These are phyloP conservation scores for Dioszegia crocea DNA, from an alignment of 768 basidiomycete genomes.

Conservation along the genomic window DNA sequence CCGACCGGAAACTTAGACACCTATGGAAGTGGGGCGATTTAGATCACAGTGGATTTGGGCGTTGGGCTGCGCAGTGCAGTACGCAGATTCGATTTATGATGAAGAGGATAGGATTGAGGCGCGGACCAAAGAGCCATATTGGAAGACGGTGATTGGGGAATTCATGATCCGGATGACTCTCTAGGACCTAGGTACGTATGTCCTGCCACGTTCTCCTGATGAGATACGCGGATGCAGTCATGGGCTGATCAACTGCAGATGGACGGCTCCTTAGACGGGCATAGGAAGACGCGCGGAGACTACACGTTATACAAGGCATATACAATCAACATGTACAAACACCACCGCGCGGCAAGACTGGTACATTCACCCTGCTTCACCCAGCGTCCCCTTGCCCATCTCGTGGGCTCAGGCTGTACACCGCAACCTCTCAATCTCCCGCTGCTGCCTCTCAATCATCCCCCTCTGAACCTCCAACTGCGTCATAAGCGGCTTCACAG, in stretches of 20 bases:
- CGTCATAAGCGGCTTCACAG: conserved; percentile 7
- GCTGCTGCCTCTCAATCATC: conserved; percentile 21
- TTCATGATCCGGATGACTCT: neutral
- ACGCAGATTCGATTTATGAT: neutral
- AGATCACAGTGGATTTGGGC: neutral
- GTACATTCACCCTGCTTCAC: no score
- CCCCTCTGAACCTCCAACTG: conserved; percentile 16
- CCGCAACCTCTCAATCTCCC: conserved; percentile 29
- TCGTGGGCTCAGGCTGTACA: conserved; percentile 10
- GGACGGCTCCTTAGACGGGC: no score
- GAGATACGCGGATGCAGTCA: no score
- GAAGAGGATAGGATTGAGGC: neutral
- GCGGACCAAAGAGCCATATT: neutral
- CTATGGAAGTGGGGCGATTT: neutral
- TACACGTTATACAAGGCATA: no score
- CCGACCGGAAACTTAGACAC: no score
- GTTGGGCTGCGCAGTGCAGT: neutral
- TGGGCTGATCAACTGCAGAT: no score
- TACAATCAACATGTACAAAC: no score
- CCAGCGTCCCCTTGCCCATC: no score
- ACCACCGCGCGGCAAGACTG: no score
- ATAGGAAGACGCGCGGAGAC: no score
- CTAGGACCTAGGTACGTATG: neutral
- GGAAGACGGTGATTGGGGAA: neutral
- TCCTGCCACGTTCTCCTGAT: no score